Conservation (phyloP, 2,329 filamentous ascomycete species). For the Arthrobotrys pseudoclavata region DNA sequence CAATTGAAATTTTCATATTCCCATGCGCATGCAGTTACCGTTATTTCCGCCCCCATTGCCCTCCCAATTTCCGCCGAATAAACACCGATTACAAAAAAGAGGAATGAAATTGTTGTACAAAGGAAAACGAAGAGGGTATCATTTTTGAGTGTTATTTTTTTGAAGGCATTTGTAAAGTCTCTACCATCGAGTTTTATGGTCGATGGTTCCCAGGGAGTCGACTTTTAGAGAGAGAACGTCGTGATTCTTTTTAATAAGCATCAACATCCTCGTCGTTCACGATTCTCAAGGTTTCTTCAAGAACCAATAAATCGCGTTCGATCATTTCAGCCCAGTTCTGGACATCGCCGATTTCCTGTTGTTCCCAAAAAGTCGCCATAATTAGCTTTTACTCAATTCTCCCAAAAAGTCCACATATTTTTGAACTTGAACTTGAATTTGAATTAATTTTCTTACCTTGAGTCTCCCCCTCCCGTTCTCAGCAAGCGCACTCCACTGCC, state of each 20-base stretch:
- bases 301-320: slow-evolving; percentile 75
- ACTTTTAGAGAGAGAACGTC: neutral
- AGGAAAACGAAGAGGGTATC: slow-evolving; percentile 64
- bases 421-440: neutral
- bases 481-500: slow-evolving; percentile 75
- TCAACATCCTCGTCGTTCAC: slow-evolving; percentile 67
- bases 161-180: slow-evolving; percentile 72
- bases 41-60: neutral
- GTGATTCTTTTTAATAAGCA: slow-evolving; percentile 33
- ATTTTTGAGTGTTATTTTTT: slow-evolving; percentile 73
- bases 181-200: neutral
- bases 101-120: slow-evolving; percentile 17
- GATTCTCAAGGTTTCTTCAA: slow-evolving; percentile 76
- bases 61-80: neutral
- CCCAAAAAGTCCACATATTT: neutral
- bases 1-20: neutral
- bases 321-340: slow-evolving; percentile 91
- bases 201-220: neutral
- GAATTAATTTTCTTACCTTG: slow-evolving; percentile 71
- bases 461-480: slow-evolving; percentile 75
- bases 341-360: slow-evolving; percentile 78
- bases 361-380: neutral
- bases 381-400: slow-evolving; percentile 11
- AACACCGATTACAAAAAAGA: slow-evolving; percentile 1
- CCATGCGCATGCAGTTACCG: slow-evolving; percentile 2